These are phyloP conservation scores for Gloeophyllum trabeum DNA, from an alignment of 768 basidiomycete species.

Conservation along the genomic window DNA sequence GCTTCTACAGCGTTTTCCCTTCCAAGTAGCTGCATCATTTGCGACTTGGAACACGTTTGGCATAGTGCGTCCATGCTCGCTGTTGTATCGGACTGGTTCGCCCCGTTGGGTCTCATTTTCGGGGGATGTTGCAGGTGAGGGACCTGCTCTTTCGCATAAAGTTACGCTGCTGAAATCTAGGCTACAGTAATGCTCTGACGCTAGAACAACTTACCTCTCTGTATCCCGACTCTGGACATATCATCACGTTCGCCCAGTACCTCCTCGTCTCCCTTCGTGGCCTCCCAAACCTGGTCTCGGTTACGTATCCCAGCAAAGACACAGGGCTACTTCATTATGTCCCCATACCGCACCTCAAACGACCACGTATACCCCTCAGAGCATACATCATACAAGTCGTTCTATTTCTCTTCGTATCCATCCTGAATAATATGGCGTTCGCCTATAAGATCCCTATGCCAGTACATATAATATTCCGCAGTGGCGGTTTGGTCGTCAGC, in stretches of 20 bases:
- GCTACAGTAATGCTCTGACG: conserved; percentile 62
- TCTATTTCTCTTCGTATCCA: conserved; percentile 68
- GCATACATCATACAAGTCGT: conserved; percentile 73
- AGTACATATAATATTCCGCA: conserved; percentile 90
- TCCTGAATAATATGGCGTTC: conserved; percentile 89
- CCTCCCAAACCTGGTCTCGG: conserved; percentile 48
- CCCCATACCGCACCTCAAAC: conserved; percentile 37
- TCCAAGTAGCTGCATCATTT: too few species aligned
- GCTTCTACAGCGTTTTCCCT: too few species aligned
- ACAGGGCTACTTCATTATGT: too few species aligned
- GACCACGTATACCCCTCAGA: conserved; percentile 56
- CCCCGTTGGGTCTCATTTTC: conserved; percentile 67
- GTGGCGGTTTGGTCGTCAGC: conserved; percentile 76
- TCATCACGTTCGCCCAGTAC: conserved; percentile 87
- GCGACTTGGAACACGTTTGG: too few species aligned
- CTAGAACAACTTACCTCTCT: conserved; percentile 61
- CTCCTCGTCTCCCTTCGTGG: conserved; percentile 64
- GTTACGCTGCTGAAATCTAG: conserved; percentile 4
- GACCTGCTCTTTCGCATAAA: conserved; percentile 9
- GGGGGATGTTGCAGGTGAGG: conserved; percentile 80
- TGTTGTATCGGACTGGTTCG: conserved; percentile 32
- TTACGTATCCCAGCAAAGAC: conserved; percentile 1
- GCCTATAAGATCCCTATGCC: conserved; percentile 80
- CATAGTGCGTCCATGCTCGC: too few species aligned
- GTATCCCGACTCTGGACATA: conserved; percentile 62